Conservation (phyloP, 306 rosid genomes). For the Cucurbita maxima region DNA sequence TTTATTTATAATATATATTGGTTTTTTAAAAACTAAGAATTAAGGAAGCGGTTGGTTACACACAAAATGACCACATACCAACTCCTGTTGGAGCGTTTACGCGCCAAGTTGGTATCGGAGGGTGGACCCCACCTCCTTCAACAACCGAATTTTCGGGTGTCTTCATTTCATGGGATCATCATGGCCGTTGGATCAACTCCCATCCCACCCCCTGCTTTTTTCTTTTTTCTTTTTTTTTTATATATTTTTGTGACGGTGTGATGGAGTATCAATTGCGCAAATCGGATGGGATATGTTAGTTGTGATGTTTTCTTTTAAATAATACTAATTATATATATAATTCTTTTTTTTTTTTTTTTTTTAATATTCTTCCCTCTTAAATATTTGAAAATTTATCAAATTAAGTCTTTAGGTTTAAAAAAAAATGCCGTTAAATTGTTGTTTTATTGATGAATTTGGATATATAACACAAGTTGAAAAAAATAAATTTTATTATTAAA, state of each 20-base stretch:
- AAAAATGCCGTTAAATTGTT: too few species aligned
- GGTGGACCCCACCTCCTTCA: neutral
- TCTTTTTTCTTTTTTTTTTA: neutral
- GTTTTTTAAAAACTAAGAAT: neutral
- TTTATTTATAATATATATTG: neutral
- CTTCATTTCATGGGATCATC: neutral
- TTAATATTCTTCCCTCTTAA: too few species aligned
- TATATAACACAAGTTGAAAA: too few species aligned
- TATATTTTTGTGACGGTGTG: neutral
- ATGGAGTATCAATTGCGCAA: conserved; percentile 2
- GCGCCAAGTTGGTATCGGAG: neutral
- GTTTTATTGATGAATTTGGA: too few species aligned
- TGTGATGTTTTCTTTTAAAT: neutral
- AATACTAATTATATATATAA: too few species aligned
- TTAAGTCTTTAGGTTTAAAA: too few species aligned
- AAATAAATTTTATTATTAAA: too few species aligned
- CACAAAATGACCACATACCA: conserved; percentile 7
- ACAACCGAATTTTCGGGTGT: neutral
- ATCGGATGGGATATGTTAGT: conserved; percentile 2
- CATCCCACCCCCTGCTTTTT: neutral
- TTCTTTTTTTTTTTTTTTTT: too few species aligned
- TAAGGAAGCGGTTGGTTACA: conserved; percentile 1
- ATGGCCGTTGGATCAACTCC: neutral
- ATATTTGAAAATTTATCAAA: too few species aligned
- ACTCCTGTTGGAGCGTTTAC: neutral